Conservation (phyloP, 2,329 filamentous ascomycete genomes). For the Zalaria obscura region DNA sequence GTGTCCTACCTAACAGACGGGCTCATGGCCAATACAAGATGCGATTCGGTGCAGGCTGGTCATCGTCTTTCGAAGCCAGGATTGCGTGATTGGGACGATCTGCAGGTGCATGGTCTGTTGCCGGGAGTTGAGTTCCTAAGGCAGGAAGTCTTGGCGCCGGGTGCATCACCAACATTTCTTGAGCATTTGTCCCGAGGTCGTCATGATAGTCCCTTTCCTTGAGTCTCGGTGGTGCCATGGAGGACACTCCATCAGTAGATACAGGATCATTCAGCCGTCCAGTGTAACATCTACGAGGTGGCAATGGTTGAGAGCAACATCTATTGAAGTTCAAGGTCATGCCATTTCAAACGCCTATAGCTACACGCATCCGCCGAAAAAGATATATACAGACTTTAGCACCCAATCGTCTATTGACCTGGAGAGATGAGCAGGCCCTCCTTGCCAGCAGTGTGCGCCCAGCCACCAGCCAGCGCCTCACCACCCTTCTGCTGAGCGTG, state of each 20-base stretch:
- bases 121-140: too few species aligned
- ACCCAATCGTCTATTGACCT: conserved; percentile 54
- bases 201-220: too few species aligned
- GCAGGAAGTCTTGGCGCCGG: too few species aligned
- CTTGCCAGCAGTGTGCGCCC: conserved; percentile 59
- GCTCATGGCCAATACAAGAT: neutral
- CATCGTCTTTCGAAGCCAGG: neutral
- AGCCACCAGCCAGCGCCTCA: conserved; percentile 70
- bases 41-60: neutral
- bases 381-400: neutral
- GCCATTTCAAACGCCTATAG: too few species aligned
- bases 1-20: neutral
- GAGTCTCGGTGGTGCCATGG: too few species aligned
- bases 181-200: too few species aligned
- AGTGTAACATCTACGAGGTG: too few species aligned
- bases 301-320: too few species aligned
- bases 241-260: too few species aligned
- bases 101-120: neutral
- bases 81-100: neutral
- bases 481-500: conserved; percentile 63
- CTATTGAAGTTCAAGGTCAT: too few species aligned
- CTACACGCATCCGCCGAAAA: neutral
- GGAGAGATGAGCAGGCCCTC: conserved; percentile 78
- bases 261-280: too few species aligned
- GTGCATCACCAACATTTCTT: too few species aligned